Evolutionary conservation across 2,329 filamentous ascomycete species (phyloP), one percentile per base, ranked within the genome.

Genomic region (Lomentospora prolificans): DNA sequence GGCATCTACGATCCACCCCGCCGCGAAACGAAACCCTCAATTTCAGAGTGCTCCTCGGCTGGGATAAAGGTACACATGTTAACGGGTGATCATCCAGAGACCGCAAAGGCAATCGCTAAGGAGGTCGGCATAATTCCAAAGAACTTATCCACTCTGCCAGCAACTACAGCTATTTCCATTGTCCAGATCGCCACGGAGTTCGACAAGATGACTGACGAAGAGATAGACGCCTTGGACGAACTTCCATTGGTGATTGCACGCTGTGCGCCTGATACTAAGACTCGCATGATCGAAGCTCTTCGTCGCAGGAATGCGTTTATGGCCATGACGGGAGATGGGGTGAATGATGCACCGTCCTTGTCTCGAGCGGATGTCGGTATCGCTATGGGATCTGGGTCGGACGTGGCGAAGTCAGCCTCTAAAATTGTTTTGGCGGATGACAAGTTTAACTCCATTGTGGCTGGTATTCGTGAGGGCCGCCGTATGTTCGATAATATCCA

Each of bases 401-500:
- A 94, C 62, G 89, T 95, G 5, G 89, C 89, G 59, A 95, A 94
- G 69, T 87, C 86, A 46, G 89, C 89, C 0, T 79, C 85, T 17
- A 86, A 82, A 66, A 92, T 95, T 69, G 89, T 95, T 55, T 74
- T 95, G 48, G 90, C 87, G 0, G 88, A 94, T 65, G 89, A 94
- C 72, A 91, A 92, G 71, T 95, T 95, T 70, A 88, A 90, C 61
- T 89, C 85, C 1, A 94, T 95, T 60, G 84, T 94, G 17, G 82
- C 87, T 33, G 88, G 89, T 4, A 89, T 94, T 60, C 86, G 88
- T 61, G 87, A 94, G 70, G 89, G 89, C 14, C 81, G 89, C 12
- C 80, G 89, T 62, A 90, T 92, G 76, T 92, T 91, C 66, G 87
- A 92, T 69, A 94, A 94, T 65, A 90, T 94, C 60, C 87, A 94